Evolutionary conservation across 2,329 filamentous ascomycete genomes (phyloP), one percentile per base, ranked within the genome.

Genomic region (Fusarium sp.): DNA sequence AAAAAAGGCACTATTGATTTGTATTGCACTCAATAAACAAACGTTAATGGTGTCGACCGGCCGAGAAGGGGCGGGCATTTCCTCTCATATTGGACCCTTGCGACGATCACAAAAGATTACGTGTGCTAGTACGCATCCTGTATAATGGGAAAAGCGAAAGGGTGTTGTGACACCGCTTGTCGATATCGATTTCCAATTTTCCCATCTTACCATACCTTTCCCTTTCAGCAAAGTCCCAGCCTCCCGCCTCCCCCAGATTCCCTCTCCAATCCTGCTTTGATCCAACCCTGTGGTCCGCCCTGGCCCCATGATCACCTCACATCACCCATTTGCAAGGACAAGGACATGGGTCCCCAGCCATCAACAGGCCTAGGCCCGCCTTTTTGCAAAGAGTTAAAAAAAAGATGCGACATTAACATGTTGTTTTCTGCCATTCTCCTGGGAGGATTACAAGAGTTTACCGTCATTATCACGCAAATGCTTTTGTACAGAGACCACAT

Each of bases 101-200:
- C 41, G 57, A 43, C 53, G 62, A 69, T 68, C 56, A 62, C 17
- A 22, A 40, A 52, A 59, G 47, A 70, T 68, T 68, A 70, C 66
- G 66, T 68, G 66, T 57, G 47, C 53, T 64, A 58, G 44, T 47
- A 64, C 52, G 30, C 46, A 64, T 63, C 19, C 52, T 26, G 9
- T 26, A 26, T 40, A 58, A 48, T 41, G 43, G 43, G 11, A n/a
- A 24, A 32, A 35, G 37, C 48, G 53, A 66, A 58, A 63, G 66
- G 66, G 66, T 68, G 66, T 67, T 44, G 48, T 68, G 48, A 20
- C 44, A 48, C 56, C 15, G 39, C 48, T 33, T 32, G 9, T 13
- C 17, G 20, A 32, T 17, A 60, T 44, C 20, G 46, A 50, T 55
- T 67, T 68, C 66, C 46, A 40, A 67, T 58, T 63, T 43, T 26